Evolutionary conservation across 2,329 filamentous ascomycete species (phyloP), one percentile per base, ranked within the genome.

Genomic region (Aspergillus viridinutans): DNA sequence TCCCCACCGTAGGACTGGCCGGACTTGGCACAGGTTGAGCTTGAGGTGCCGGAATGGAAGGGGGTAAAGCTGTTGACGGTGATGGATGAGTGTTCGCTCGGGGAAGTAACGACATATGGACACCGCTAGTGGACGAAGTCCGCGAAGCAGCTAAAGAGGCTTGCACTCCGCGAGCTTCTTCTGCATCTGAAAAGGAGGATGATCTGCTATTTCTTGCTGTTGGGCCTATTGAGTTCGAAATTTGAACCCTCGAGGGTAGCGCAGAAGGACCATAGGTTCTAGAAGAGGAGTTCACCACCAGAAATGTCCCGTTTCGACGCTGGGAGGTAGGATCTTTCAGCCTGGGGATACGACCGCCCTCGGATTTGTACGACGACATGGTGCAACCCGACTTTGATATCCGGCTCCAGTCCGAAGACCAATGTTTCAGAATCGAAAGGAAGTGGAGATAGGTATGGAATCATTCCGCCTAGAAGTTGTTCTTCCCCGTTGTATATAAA

Each of bases 311-410:
- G 58, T 65, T 65, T 61, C 64, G 61, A 57, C 58, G 49, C 53
- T 67, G 64, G 53, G 60, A 52, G 50, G 61, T 63, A 55, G 60
- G 55, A 60, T 69, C 62, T 60, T 61, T 67, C 48, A 68, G 56
- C 59, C 66, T 65, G 58, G 67, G 66, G 66, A 66, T 66, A 61
- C 67, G 68, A 60, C 64, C 62, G 49, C 64, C 66, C 60, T 68
- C 68, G 62, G 62, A 60, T 62, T 61, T 72, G 66, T 73, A 65
- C 62, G 68, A 72, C 61, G 69, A 67, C 74, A 76, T 76, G 60
- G 62, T 71, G 65, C 54, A 66, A 71, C 62, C 58, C 58, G 57
- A 55, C 50, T 61, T 57, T 56, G 65, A 59, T 59, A 60, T 61
- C 64, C 60, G 62, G 63, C 58, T 67, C 57, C 63, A 66, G 66